Evolutionary conservation across 225 moss, liverwort and hornwort species (phyloP), one percentile per base, ranked within the genome.

Genomic region (Straminergon stramineum): DNA sequence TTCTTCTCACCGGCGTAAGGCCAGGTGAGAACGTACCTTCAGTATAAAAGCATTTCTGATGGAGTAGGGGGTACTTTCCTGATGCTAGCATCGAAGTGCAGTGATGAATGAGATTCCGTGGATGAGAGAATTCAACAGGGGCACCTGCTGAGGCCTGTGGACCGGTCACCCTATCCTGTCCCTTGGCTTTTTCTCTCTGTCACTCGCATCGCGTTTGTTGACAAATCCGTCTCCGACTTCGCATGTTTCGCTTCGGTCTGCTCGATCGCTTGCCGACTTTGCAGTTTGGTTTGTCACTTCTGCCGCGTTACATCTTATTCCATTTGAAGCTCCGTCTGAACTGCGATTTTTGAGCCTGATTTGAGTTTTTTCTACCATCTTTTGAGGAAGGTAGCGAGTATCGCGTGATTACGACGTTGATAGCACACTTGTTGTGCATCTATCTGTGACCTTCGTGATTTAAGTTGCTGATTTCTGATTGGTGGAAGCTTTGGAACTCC

Each of bases 141-240:
- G 76, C 30, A 87, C 77, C 82, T 71, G 63, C 58, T 83, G 34
- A 81, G 82, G 45, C 81, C 71, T 56, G 76, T 80, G 57, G 35
- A 52, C 81, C 89, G 84, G 89, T 87, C 82, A 82, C 82, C 91
- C 92, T 92, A 91, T 92, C 92, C 85, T 70, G 52, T 81, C 41
- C 14, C 41, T 82, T 81, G 89, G 75, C 84, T 68, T 87, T 86
- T 79, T 61, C 73, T 32, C 73, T 43, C 66, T 28, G 53, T 48
- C 66, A 61, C 56, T 35, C 32, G 27, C 77, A 35, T 75, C 35
- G 48, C 75, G 37, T 57, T 89, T 79, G 89, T 87, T 65, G 81
- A 80, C 89, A 87, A 85, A 81, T 89, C 87, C 71, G 57, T 85
- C 87, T 75, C n/a, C 85, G 57, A 84, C 85, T 85, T 61, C n/a